Evolutionary conservation across 371 early-diverging fungal species (phyloP), one percentile per base, ranked within the genome.

Genomic region (Rhizopus microsporus): DNA sequence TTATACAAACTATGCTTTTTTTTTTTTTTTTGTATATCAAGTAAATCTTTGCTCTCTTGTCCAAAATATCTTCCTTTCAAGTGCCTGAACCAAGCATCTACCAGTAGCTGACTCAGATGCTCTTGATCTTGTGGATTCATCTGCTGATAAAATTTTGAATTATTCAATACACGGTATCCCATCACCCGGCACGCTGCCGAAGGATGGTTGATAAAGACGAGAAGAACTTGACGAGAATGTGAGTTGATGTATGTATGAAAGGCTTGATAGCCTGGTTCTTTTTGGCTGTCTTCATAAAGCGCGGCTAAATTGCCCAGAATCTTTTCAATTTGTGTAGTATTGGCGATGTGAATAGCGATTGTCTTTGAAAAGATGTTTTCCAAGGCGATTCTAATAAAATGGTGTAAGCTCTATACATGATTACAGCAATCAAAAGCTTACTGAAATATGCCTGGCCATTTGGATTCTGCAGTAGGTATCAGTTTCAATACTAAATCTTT

Each of bases 21-120:
- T 23, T 23, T 23, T 23, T 56, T 44, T 40, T 67, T 63, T 30
- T 67, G 67, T 59, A 67, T 64, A 6, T 74, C 60, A 10, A 63
- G 42, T 1, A 63, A 62, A 4, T 29, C 35, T 2, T 34, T 49
- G 15, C 60, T 60, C 7, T 62, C 50, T 32, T 58, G 55, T 34
- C 43, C 61, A 3, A 66, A 32, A 16, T 71, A 78, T 5, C 71
- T 63, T 10, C 54, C 65, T 34, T 73, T 71, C 50, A 78, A 60
- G 38, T 73, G 67, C 50, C 75, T 51, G 49, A 78, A 78, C 78
- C 78, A 78, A 16, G 71, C 69, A 40, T 75, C 71, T n/a, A 69
- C 53, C 7, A 75, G 15, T 1, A 66, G 13, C 23, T 68, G 69
- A 1, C 69, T 49, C 5, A 71, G 54, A 0, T 46, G 43, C 4